phyloP scores from a whole-genome alignment of 352 stramenopile species.

The Pythium brachiatum region DNA sequence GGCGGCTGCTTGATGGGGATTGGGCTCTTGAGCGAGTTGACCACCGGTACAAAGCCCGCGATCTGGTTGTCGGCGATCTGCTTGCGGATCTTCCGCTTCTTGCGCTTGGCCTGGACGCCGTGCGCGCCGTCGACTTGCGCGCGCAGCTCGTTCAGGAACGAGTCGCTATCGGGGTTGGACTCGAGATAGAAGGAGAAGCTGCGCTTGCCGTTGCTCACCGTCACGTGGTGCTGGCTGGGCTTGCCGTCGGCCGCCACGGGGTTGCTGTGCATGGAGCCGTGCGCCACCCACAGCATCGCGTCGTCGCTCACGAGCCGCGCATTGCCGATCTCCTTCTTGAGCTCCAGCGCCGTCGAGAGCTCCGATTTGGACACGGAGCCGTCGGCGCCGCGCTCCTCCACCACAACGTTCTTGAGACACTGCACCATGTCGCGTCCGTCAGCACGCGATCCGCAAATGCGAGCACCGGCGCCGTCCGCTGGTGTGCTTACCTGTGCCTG shows the following conservation, averaged over 20 bases:
- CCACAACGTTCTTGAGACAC: conserved; percentile 54
- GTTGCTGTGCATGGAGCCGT: conserved; percentile 45
- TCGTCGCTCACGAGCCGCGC: conserved; percentile 74
- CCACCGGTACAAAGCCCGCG: conserved; percentile 64
- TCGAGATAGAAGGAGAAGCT: conserved; percentile 64
- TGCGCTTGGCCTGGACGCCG: conserved; percentile 49
- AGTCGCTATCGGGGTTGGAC: conserved; percentile 34
- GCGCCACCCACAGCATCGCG: conserved; percentile 63
- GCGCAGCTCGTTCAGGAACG: conserved; percentile 67
- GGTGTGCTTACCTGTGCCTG: conserved; percentile 7
- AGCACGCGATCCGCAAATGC: background rate
- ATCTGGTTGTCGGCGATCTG: conserved; percentile 44
- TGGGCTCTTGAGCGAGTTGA: conserved; percentile 68
- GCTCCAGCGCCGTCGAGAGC: conserved; percentile 41
- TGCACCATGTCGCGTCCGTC: conserved; percentile 14
- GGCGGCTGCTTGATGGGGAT: conserved; percentile 11
- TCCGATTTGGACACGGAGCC: conserved; percentile 34
- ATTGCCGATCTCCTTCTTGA: conserved; percentile 83
- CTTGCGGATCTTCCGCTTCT: conserved; percentile 81
- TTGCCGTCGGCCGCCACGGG: conserved; percentile 14
- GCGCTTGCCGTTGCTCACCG: conserved; percentile 56
- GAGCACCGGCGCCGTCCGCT: background rate
- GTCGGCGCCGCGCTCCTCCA: conserved; percentile 48
- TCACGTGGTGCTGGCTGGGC: conserved; percentile 33
- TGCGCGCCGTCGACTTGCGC: conserved; percentile 61